A percentile compares a stretch with the other conserved stretches of the same genome.
These are phyloP conservation scores for Ziziphus jujuba DNA, from an alignment of 306 rosid species.

Conservation along the genomic window DNA sequence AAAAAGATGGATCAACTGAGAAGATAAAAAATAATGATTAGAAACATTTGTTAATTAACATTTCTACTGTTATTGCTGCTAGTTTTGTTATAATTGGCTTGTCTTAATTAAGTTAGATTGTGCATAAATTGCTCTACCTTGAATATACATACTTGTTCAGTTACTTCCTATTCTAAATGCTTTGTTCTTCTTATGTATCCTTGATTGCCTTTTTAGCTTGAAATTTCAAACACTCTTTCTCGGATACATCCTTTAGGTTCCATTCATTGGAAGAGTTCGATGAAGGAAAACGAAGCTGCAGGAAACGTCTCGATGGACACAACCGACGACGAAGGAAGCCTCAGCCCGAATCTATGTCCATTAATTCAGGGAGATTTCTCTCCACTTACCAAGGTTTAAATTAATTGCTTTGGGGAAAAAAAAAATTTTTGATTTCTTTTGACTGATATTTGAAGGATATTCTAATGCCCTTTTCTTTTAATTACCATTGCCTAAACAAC, in stretches of 20 bases:
- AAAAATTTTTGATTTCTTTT: too few species aligned
- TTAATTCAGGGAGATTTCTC: conserved; percentile 52
- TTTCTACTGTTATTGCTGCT: too few species aligned
- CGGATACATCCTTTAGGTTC: conserved; percentile 47
- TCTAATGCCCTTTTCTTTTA: background rate
- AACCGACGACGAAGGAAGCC: conserved; percentile 82
- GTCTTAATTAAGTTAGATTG: too few species aligned
- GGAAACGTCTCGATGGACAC: conserved; percentile 88
- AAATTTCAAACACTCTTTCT: background rate
- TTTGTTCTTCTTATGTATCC: conserved; percentile 3
- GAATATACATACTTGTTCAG: background rate
- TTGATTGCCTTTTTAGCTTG: conserved; percentile 2
- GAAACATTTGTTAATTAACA: background rate
- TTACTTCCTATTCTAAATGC: background rate
- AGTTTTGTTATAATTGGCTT: too few species aligned
- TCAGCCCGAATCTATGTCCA: conserved; percentile 59
- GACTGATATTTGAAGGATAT: background rate
- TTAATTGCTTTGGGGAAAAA: too few species aligned
- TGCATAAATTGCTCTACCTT: background rate
- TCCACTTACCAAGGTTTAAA: conserved; percentile 56
- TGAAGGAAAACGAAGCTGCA: conserved; percentile 82
- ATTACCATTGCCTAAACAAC: background rate
- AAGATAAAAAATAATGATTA: background rate
- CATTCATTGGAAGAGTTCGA: conserved; percentile 86
- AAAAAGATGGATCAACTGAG: background rate